A percentile compares a stretch with the other conserved stretches of the same genome.
Conservation (phyloP, 2,329 filamentous ascomycete species). For the Nigrospora sphaerica region DNA sequence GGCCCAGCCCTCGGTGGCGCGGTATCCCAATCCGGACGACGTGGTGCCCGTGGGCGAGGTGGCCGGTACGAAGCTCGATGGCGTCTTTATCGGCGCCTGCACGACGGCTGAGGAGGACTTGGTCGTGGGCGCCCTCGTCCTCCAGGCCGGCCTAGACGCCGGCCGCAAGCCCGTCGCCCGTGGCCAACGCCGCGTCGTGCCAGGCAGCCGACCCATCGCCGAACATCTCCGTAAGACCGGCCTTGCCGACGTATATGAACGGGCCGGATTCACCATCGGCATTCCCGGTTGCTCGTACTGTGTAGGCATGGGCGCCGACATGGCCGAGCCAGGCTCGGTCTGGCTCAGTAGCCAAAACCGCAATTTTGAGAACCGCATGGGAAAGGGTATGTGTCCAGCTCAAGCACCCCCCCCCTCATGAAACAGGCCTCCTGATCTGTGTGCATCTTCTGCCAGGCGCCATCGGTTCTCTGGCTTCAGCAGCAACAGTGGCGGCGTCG, state of each 20-base stretch:
- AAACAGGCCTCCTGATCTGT: no score
- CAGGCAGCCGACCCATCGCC: constrained; percentile 30
- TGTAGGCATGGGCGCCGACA: constrained; percentile 33
- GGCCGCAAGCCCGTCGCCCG: constrained; percentile 19
- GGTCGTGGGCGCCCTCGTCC: constrained; percentile 30
- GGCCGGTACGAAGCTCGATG: constrained; percentile 25
- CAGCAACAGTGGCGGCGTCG: constrained; percentile 37
- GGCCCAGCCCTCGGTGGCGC: constrained; percentile 29
- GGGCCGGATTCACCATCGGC: constrained; percentile 32
- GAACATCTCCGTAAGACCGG: constrained; percentile 24
- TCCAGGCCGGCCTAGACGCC: constrained; percentile 26
- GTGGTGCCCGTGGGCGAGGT: constrained; percentile 29
- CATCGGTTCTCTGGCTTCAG: constrained; percentile 35
- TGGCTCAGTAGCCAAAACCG: constrained; percentile 38
- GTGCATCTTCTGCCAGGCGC: constrained; percentile 17
- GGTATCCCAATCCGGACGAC: constrained; percentile 33
- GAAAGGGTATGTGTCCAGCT: constrained; percentile 26
- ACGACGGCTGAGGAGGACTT: constrained; percentile 37
- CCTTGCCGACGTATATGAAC: constrained; percentile 27
- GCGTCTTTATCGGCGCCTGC: constrained; percentile 38
- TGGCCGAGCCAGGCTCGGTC: constrained; percentile 29
- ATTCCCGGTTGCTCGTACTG: constrained; percentile 36
- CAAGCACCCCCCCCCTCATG: no score
- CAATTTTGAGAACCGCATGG: constrained; percentile 38
- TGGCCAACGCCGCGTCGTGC: constrained; percentile 30